A percentile compares a stretch with the other conserved stretches of the same genome.
These are phyloP conservation scores for Piper betle DNA, from an alignment of 164 flowering plant genomes.

Conservation along the genomic window DNA sequence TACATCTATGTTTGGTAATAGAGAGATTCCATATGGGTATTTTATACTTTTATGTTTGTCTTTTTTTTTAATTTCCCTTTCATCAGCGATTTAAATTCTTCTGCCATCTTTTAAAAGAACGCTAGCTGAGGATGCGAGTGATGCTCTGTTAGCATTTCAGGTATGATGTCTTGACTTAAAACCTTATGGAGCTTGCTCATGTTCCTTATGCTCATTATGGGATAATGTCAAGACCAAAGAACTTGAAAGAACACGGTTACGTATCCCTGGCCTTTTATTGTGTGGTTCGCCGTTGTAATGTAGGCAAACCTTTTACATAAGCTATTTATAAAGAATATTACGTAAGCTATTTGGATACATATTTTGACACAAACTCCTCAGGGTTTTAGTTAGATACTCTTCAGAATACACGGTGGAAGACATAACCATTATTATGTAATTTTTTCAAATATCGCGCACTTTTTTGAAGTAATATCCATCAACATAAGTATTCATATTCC, in stretches of 20 bases:
- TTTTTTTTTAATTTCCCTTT: neutral
- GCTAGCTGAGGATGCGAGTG: neutral
- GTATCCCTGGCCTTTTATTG: slow-evolving; percentile 2
- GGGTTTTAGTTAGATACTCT: too few species aligned
- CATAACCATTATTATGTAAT: too few species aligned
- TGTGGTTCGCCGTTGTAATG: too few species aligned
- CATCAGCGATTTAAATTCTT: neutral
- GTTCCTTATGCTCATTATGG: slow-evolving; percentile 89
- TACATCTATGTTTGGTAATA: slow-evolving; percentile 30
- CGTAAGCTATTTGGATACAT: too few species aligned
- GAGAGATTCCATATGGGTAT: slow-evolving; percentile 91
- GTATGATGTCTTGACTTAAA: slow-evolving; percentile 76
- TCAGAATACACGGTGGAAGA: too few species aligned
- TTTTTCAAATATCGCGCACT: too few species aligned
- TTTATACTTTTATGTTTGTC: slow-evolving; percentile 3
- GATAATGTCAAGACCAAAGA: slow-evolving; percentile 29
- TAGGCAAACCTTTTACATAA: too few species aligned
- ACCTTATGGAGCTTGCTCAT: slow-evolving; percentile 96
- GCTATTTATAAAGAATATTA: too few species aligned
- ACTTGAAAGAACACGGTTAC: slow-evolving; percentile 19
- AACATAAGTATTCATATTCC: too few species aligned
- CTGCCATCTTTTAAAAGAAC: neutral
- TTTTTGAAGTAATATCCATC: too few species aligned
- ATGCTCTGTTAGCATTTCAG: slow-evolving; percentile 23
- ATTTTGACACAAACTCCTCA: too few species aligned